Base-by-base conservation (phyloP, 495 filamentous ascomycete genomes). In the Lepraria neglecta region DNA sequence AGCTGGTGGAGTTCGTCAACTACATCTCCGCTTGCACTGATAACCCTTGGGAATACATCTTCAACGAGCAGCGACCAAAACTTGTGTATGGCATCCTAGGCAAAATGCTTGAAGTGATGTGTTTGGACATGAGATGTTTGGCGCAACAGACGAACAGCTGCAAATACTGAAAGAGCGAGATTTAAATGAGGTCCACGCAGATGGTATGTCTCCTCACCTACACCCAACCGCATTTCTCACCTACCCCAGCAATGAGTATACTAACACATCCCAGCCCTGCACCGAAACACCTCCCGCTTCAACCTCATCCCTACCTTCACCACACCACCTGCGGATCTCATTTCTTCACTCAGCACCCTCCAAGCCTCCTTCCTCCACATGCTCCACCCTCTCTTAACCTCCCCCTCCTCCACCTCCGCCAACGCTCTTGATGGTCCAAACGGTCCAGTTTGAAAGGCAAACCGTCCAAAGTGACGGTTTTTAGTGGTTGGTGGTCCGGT, bases 291-390 rank as follows among this genome's bases (percentile, higher is more conserved):
- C 50, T 17, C 21, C 28, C 59, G 48, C 60, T 24, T 66, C 64
- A 46, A 67, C 56, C 30, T 65, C 58, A 35, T 53, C 56, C 33
- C 64, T 54, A 40, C 7, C 57, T 50, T 19, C 60, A 75, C 66
- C 56, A 77, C 70, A 7, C 67, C 61, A 42, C 71, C 28, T 63
- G 58, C 24, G 28, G 17, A 61, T 58, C 60, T 61, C 62, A 61
- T 78, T 69, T 67, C 79, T 74, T 60, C 75, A 74, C 68, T 77
- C 70, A 46, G 76, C 74, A 60, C 61, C 51, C 47, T 52, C 14
- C 31, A 40, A 24, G 56, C 56, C 56, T 48, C 56, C 45, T 38
- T 48, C 56, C 38, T 59, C 7, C 14, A 27, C 44, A 4, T 59
- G 6, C 56, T 59, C 3, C 21, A 17, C 33, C 51, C 40, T 3